Evolutionary conservation across 257 asterid species (phyloP).

Genomic region (Eustoma russellianum): DNA sequence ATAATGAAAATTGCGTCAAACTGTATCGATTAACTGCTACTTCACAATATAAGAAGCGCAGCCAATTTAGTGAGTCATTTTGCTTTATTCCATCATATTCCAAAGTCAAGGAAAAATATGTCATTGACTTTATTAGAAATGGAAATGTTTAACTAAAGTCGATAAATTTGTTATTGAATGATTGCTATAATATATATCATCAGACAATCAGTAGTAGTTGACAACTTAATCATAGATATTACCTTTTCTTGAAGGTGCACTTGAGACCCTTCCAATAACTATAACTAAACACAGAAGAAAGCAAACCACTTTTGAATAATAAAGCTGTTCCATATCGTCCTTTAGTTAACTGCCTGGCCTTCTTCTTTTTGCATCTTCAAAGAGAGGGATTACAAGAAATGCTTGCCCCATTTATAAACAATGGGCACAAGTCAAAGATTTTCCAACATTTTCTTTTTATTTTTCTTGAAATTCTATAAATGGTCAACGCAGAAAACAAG

Average conservation of each 20-base stretch:
- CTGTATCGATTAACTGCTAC: no score
- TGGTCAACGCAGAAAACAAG: slow-evolving; percentile 32
- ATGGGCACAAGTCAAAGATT: slow-evolving; percentile 39
- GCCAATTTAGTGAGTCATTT: no score
- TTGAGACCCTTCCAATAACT: slow-evolving; percentile 14
- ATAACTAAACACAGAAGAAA: slow-evolving; percentile 28
- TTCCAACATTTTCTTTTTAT: slow-evolving; percentile 27
- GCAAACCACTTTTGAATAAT: slow-evolving; percentile 18
- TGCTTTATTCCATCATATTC: no score
- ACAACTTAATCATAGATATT: no score
- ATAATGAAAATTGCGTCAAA: no score
- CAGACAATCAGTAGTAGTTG: no score
- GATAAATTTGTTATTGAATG: no score
- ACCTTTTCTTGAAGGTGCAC: slow-evolving; percentile 7
- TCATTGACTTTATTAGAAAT: no score
- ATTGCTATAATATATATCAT: no score
- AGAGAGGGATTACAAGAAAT: slow-evolving; percentile 16
- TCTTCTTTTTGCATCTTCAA: slow-evolving; percentile 18
- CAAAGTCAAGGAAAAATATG: no score
- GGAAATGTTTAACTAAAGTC: no score
- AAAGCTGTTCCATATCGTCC: slow-evolving; percentile 16
- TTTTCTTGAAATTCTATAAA: slow-evolving; percentile 15
- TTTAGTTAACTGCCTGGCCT: slow-evolving; percentile 1
- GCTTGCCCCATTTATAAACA: slow-evolving; percentile 31
- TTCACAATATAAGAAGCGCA: no score